Base-by-base conservation (phyloP, 371 early-diverging fungal genomes). In the Blyttiomyces sp. region DNA sequence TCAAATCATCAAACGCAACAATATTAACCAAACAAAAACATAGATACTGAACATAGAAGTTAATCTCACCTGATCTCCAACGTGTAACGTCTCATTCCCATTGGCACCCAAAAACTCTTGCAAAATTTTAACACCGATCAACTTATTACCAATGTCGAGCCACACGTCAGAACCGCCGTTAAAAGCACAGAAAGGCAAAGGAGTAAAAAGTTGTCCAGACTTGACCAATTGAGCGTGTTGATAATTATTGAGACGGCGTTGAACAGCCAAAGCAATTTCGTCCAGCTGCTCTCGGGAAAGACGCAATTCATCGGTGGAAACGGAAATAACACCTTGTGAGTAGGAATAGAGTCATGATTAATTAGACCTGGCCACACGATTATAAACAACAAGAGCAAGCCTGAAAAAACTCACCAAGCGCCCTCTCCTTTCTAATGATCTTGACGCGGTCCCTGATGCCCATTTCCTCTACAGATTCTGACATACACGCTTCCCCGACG, bases 101-200 rank as follows among this genome's bases (percentile, higher is more conserved):
- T 31, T 21, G 16, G 64, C 44, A 3, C 77, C 81, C 3, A 90
- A 71, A 49, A 79, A 77, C 6, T 73, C 66, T 65, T 84, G 87
- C 39, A 92, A 46, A 30, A 72, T 59, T 35, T 59, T 50, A 27
- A 75, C 74, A 42, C 69, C 70, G 49, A 77, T 81, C 62, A 81
- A 72, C 77, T 77, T 77, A 66, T 74, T 78, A 2, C 79, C 79
- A 42, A 89, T 84, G 58, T 91, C 91, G 16, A 89, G 83, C 87
- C 88, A 90, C 54, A 86, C 86, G 69, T 91, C 92, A 55, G 68
- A 77, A 28, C 92, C 92, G 42, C 92, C 92, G 67, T 90, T 90
- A 62, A 92, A 92, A 13, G 88, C 90, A 63, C 92, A 92, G 77
- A 88, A 92, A 2, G 92, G 91, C 4, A 91, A 71, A 0, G 83